Evolutionary conservation across 192 early-diverging fungal genomes (phyloP), one percentile per base, ranked within the genome.

Genomic region (Coemansia sp.): DNA sequence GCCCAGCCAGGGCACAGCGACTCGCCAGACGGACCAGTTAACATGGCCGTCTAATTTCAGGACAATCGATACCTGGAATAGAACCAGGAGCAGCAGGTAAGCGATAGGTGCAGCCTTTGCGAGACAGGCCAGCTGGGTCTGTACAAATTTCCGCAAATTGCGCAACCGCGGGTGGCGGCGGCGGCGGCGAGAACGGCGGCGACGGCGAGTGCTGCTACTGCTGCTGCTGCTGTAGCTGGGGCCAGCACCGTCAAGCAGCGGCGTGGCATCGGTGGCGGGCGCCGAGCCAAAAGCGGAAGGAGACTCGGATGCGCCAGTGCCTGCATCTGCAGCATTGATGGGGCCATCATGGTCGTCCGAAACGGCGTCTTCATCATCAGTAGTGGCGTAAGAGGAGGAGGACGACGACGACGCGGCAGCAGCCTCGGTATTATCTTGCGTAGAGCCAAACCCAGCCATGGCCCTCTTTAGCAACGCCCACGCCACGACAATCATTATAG

Each of bases 1-100:
- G n/a, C 91, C 47, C 68, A 94, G 93, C 84, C 92, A 95, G 24
- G 95, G 95, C 22, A 86, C 73, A 75, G 94, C 94, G 1, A 96
- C 89, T 0, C 85, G 61, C 38, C 82, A 85, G 54, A 87, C 91
- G 3, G 84, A 82, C 85, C 87, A 90, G 24, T 51, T 68, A 24
- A 90, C 77, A 17, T 67, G 57, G n/a, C 84, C 73, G 68, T 98
- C 91, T 25, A 94, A 77, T 53, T 84, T 78, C 42, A 92, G 69
- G 15, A 90, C 89, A 37, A 98, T 71, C 65, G 92, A 82, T 27
- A 93, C 79, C 66, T 96, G 92, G 83, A 96, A 96, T 1, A 86
- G 60, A 8, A 86, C 73, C 29, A 91, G 59, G 53, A 93, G 69
- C 3, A 89, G 19, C 31, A 90, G 59, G 42, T 86, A 87, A 32